Conservation (phyloP, 2,329 filamentous ascomycete genomes). For the Phyllosticta citrichinensis region DNA sequence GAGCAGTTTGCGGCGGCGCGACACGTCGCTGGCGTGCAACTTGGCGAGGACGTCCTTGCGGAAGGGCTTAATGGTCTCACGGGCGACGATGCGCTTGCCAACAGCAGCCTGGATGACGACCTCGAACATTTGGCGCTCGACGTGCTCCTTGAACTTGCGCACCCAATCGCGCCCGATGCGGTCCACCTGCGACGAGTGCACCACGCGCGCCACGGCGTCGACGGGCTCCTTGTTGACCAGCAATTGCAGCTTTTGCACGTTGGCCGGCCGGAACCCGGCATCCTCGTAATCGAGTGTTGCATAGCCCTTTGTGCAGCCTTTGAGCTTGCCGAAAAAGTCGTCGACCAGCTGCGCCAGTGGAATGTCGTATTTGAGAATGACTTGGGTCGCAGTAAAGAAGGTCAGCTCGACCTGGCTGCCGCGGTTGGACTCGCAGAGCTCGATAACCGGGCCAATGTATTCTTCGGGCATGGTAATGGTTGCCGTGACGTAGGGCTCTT, state of each 20-base stretch:
- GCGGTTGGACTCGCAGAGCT: conserved; percentile 82
- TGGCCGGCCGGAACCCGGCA: conserved; percentile 70
- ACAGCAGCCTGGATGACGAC: conserved; percentile 87
- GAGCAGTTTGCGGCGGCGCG: conserved; percentile 71
- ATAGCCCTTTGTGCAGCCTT: conserved; percentile 88
- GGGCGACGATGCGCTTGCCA: conserved; percentile 71
- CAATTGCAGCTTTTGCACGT: conserved; percentile 80
- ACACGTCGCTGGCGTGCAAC: conserved; percentile 82
- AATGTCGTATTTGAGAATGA: conserved; percentile 87
- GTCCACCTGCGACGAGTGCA: conserved; percentile 73
- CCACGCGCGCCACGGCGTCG: conserved; percentile 84
- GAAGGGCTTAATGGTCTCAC: conserved; percentile 94
- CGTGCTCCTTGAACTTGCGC: conserved; percentile 91
- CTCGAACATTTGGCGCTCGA: conserved; percentile 95
- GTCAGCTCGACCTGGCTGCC: conserved; percentile 80
- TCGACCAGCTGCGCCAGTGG: conserved; percentile 86
- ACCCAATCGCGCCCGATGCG: conserved; percentile 81
- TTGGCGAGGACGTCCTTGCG: conserved; percentile 91
- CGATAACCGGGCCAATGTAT: conserved; percentile 88
- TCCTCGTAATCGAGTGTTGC: conserved; percentile 96
- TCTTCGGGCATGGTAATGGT: conserved; percentile 90
- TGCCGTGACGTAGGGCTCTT: conserved; percentile 66
- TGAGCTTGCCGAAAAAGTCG: conserved; percentile 94
- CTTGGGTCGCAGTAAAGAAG: conserved; percentile 85
- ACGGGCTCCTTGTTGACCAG: conserved; percentile 90